Base-by-base conservation (phyloP, 768 basidiomycete species). In the Suillus tomentosus region DNA sequence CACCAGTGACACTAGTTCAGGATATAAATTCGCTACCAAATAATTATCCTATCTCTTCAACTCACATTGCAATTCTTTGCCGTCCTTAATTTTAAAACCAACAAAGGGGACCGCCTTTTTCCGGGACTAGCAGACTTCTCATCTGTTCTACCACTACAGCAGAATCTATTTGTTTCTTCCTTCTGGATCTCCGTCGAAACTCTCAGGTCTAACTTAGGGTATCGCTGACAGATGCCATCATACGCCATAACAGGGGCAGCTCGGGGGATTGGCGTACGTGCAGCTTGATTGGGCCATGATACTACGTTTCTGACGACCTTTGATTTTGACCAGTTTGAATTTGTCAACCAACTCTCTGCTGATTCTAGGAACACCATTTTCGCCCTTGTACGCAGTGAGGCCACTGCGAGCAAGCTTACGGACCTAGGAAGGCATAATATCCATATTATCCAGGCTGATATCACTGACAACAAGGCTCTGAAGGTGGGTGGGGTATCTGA, bases 401-500 rank as follows among this genome's bases (percentile, higher is more conserved):
- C 59, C 1, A 62, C 59, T 11, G 68, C 76, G 3, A 51, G 54
- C 2, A 68, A 64, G 48, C 66, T 76, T 15, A 11, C 39, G 3
- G 59, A 31, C 5, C 43, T 39, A 58, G 71, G 15, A 39, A 62
- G 60, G 62, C 56, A 3, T 11, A 78, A 79, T 60, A 55, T 83
- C 10, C 72, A 76, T 51, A 55, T 80, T 17, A 10, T 82, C 37
- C 64, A 78, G 60, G 76, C 74, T 5, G 80, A 83, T 64, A 71
- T 81, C 57, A 75, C 71, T 15, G 69, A 79, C 60, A 60, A 39
- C 39, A 45, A 51, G 9, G 65, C 73, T 3, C 62, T 81, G 54
- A 70, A 74, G 68, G 80, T 76, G 51, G 68, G 79, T 75, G 51
- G 63, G 36, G 72, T 66, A 3, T 31, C 15, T 8, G 47, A 54